These are phyloP conservation scores for Amanita fuliginea DNA, from an alignment of 768 basidiomycete species.

Conservation along the genomic window DNA sequence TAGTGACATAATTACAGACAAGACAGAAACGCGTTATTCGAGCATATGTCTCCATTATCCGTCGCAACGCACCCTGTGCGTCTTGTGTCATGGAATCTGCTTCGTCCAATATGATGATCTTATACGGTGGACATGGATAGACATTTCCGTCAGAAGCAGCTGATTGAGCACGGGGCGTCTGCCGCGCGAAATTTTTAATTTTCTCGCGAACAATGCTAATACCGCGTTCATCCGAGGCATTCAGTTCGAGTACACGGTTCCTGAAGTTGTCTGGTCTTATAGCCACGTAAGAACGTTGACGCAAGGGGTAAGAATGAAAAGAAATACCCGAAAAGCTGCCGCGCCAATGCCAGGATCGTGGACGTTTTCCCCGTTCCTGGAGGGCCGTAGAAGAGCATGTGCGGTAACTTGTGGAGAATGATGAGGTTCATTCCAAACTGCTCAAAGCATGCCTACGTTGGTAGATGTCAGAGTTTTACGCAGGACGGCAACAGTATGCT, in stretches of 20 bases:
- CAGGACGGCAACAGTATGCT: slow-evolving; percentile 89
- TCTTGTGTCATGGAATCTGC: slow-evolving; percentile 99
- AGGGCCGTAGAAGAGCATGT: slow-evolving; percentile 99
- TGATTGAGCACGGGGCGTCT: slow-evolving; percentile 75
- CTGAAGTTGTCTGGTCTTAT: slow-evolving; percentile 90
- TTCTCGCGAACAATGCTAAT: slow-evolving; percentile 97
- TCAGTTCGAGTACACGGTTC: slow-evolving; percentile 88
- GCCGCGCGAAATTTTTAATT: slow-evolving; percentile 95
- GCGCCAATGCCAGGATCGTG: slow-evolving; percentile 87
- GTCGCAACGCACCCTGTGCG: slow-evolving; percentile 88
- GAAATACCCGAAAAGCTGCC: slow-evolving; percentile 87
- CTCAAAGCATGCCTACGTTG: slow-evolving; percentile 46
- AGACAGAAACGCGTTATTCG: slow-evolving; percentile 96
- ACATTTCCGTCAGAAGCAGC: slow-evolving; percentile 65
- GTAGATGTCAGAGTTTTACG: slow-evolving; percentile 84
- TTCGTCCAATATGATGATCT: slow-evolving; percentile 97
- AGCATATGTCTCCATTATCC: slow-evolving; percentile 99
- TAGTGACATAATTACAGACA: slow-evolving; percentile 98
- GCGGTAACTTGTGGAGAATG: slow-evolving; percentile 62
- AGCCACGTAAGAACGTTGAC: not conserved
- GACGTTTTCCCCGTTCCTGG: slow-evolving; percentile 99
- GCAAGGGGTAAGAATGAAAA: not conserved
- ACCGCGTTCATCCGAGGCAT: slow-evolving; percentile 97
- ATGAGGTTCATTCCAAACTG: slow-evolving; percentile 6
- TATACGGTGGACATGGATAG: slow-evolving; percentile 97